Percentiles rank a stretch among this genome's conserved stretches.
phyloP scores from a whole-genome alignment of 257 asterid genomes.

The Knoxia roxburghii region DNA sequence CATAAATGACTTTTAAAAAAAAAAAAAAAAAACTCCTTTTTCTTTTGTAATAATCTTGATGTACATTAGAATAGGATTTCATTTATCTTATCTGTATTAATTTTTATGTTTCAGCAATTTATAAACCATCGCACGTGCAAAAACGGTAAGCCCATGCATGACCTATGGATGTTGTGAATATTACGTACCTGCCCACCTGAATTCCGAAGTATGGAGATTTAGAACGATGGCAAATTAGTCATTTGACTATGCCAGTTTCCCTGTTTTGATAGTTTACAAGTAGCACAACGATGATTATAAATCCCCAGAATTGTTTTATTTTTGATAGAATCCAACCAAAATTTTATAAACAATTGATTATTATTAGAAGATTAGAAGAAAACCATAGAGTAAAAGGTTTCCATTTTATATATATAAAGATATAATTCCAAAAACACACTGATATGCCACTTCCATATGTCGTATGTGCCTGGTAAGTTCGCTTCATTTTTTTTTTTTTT shows the following conservation, averaged over 20 bases:
- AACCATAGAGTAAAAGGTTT: neutral
- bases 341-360: neutral
- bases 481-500: neutral
- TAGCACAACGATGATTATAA: constrained; percentile 5
- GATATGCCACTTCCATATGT: constrained; percentile 2
- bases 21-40: neutral
- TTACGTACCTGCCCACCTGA: neutral
- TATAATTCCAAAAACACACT: neutral
- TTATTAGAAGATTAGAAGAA: too few species aligned
- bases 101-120: neutral
- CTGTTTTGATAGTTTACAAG: neutral
- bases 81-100: neutral
- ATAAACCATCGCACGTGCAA: neutral
- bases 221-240: neutral
- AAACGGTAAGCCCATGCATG: too few species aligned
- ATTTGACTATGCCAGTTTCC: constrained; percentile 1
- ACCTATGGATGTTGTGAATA: too few species aligned
- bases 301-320: neutral
- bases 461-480: neutral
- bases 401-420: neutral
- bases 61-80: neutral
- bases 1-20: too few species aligned
- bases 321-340: neutral
- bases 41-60: neutral
- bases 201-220: neutral